These are phyloP conservation scores for Paecilomyces sp. DNA, from an alignment of 2,329 filamentous ascomycete genomes.

Conservation along the genomic window DNA sequence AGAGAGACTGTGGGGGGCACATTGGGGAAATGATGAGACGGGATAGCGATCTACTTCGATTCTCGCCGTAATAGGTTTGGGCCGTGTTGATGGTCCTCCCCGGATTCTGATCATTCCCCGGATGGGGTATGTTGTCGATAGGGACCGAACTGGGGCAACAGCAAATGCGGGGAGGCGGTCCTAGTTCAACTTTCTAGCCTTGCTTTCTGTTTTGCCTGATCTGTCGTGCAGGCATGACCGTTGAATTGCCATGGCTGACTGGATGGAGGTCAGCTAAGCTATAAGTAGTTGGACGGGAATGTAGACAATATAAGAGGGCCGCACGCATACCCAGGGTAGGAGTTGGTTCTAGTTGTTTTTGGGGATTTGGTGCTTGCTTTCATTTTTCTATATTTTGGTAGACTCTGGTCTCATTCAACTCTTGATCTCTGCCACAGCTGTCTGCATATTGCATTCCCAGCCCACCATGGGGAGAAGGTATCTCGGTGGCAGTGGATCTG, in stretches of 20 bases:
- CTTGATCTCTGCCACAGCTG: background rate
- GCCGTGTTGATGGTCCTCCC: background rate
- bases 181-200: background rate
- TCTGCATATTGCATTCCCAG: background rate
- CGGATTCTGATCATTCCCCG: background rate
- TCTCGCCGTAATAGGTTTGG: background rate
- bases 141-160: background rate
- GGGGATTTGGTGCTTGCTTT: background rate
- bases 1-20: background rate
- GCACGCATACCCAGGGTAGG: too few relatives aligned
- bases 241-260: background rate
- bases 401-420: background rate
- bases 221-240: background rate
- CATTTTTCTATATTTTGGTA: background rate
- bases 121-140: background rate
- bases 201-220: background rate
- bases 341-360: too few relatives aligned
- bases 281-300: background rate
- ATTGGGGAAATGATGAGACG: background rate
- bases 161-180: background rate
- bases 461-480: constrained; percentile 39
- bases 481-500: constrained; percentile 44
- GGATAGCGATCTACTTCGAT: background rate
- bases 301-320: too few relatives aligned
- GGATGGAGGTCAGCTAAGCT: background rate